A percentile compares a stretch with the other conserved stretches of the same genome.
These are phyloP conservation scores for Marsdenia floribunda DNA, from an alignment of 257 asterid genomes.

Conservation along the genomic window DNA sequence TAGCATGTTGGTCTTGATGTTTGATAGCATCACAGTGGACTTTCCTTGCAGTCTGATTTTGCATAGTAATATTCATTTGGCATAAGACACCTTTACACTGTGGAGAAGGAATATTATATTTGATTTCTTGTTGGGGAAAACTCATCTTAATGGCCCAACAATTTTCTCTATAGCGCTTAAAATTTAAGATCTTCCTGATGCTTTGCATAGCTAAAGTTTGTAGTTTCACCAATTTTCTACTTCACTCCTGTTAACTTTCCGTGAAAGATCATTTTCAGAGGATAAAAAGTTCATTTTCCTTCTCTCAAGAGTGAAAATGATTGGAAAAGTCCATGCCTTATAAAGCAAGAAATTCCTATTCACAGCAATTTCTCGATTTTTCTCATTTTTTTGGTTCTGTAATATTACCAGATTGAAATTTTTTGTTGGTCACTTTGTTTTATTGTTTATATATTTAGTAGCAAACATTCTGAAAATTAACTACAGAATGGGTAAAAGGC, in stretches of 20 bases:
- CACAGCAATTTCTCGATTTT: not conserved
- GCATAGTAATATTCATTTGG: not conserved
- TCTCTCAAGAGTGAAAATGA: not conserved
- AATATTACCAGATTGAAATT: not conserved
- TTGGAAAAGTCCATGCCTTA: not conserved
- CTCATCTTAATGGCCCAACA: not conserved
- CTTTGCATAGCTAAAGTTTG: not conserved
- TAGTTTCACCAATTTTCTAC: not conserved
- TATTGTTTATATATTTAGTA: constrained; percentile 1
- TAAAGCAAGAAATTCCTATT: not conserved
- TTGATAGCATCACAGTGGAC: no score
- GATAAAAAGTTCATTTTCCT: not conserved
- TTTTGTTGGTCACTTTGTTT: not conserved
- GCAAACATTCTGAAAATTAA: not conserved
- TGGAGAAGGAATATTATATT: not conserved
- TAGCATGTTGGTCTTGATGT: no score
- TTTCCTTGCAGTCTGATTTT: not conserved
- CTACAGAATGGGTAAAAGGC: not conserved
- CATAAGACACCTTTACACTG: not conserved
- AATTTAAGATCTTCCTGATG: not conserved
- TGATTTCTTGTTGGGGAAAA: not conserved
- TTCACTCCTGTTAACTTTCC: not conserved
- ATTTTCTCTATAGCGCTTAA: not conserved
- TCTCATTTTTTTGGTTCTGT: not conserved
- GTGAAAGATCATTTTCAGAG: not conserved